Percentiles rank a stretch among this genome's conserved stretches.
These are phyloP conservation scores for Tuber indicum DNA, from an alignment of 495 filamentous ascomycete species.

Conservation along the genomic window DNA sequence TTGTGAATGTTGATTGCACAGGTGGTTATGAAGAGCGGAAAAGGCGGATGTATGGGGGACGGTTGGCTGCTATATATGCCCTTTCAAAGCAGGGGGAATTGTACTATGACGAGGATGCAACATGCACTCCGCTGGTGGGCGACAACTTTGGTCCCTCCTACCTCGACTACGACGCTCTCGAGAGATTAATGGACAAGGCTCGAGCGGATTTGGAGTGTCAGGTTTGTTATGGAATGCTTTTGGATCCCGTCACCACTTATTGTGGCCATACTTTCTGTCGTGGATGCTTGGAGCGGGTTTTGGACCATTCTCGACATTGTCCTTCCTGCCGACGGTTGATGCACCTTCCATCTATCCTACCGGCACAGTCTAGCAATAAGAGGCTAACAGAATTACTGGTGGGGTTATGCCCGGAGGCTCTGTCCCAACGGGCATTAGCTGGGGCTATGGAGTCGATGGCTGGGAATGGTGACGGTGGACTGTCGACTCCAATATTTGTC, in stretches of 20 bases:
- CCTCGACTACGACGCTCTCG: constrained; percentile 51
- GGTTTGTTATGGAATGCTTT: constrained; percentile 71
- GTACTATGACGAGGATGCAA: constrained; percentile 44
- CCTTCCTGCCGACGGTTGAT: constrained; percentile 68
- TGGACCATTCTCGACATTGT: constrained; percentile 70
- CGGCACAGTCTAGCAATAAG: constrained; percentile 54
- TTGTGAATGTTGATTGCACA: constrained; percentile 30
- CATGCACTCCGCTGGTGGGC: constrained; percentile 47
- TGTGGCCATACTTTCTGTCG: constrained; percentile 90
- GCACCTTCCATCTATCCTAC: constrained; percentile 52
- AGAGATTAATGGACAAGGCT: constrained; percentile 54
- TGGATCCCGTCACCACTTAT: constrained; percentile 72
- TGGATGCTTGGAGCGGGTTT: constrained; percentile 62
- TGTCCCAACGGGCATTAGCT: constrained; percentile 53
- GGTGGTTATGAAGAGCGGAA: constrained; percentile 24
- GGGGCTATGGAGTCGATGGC: constrained; percentile 50
- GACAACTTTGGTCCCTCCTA: constrained; percentile 43
- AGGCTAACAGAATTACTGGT: constrained; percentile 55
- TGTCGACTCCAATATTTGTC: constrained; percentile 67
- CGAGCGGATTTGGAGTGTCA: constrained; percentile 75
- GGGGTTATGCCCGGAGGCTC: constrained; percentile 59
- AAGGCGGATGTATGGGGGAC: constrained; percentile 49
- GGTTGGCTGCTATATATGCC: constrained; percentile 55
- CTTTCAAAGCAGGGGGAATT: constrained; percentile 53
- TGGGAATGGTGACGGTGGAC: constrained; percentile 48